phyloP scores from a whole-genome alignment of 177 flowering plant genomes.

The Tripterygium wilfordii region DNA sequence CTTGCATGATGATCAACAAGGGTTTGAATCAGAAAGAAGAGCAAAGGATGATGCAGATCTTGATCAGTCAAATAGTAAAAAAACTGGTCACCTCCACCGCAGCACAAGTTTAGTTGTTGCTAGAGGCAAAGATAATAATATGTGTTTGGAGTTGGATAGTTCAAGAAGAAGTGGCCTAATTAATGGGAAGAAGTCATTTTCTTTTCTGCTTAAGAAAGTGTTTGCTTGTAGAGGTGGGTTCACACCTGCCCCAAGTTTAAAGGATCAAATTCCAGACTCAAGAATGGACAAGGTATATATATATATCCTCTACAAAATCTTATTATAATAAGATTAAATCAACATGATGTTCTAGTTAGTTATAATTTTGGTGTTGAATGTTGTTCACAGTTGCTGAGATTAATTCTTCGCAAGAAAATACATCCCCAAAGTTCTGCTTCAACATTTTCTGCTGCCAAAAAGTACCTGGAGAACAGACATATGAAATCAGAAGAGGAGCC shows the following conservation, averaged over 20 bases:
- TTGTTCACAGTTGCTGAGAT: constrained; percentile 43
- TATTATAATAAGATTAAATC: too few relatives aligned
- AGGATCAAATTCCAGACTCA: constrained; percentile 51
- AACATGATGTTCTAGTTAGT: not conserved
- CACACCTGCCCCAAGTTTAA: constrained; percentile 29
- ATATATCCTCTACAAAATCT: too few relatives aligned
- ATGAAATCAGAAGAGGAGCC: not conserved
- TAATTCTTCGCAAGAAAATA: constrained; percentile 59
- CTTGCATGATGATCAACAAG: not conserved
- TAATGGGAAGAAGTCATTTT: constrained; percentile 40
- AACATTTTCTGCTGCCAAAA: constrained; percentile 31
- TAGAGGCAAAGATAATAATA: too few relatives aligned
- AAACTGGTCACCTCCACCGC: too few relatives aligned
- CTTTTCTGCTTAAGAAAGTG: constrained; percentile 65
- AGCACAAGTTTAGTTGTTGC: too few relatives aligned
- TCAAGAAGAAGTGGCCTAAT: too few relatives aligned
- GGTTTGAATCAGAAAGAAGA: too few relatives aligned
- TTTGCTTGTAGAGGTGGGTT: constrained; percentile 44
- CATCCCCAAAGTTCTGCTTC: constrained; percentile 40
- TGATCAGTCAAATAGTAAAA: constrained; percentile 7
- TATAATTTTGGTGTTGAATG: not conserved
- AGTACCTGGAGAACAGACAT: constrained; percentile 32
- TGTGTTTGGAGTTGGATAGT: too few relatives aligned
- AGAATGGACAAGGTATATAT: constrained; percentile 65
- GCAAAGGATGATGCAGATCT: too few relatives aligned